phyloP scores from a whole-genome alignment of 306 rosid genomes.

The Vigna mungo region DNA sequence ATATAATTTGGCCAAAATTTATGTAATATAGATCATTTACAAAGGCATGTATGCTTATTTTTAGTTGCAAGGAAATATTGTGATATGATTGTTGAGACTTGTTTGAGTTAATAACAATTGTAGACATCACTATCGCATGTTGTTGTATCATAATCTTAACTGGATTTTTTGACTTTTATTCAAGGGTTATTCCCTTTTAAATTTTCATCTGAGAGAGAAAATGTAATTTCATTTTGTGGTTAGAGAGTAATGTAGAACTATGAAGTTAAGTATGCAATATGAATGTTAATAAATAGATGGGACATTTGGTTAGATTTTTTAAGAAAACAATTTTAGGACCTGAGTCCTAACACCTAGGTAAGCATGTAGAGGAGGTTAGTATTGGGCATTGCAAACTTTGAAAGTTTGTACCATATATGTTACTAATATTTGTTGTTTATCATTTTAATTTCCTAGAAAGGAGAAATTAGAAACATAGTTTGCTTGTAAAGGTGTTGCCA shows the following conservation, averaged over 20 bases:
- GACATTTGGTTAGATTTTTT: slow-evolving; percentile 19
- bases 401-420: slow-evolving; percentile 28
- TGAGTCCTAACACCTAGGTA: slow-evolving; percentile 8
- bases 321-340: not conserved
- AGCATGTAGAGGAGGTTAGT: slow-evolving; percentile 1
- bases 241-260: not conserved
- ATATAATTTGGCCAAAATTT: slow-evolving; percentile 49
- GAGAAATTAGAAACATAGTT: slow-evolving; percentile 41
- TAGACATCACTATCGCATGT: slow-evolving; percentile 11
- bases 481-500: slow-evolving; percentile 38
- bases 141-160: not conserved
- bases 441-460: slow-evolving; percentile 29
- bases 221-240: not conserved
- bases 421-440: slow-evolving; percentile 25
- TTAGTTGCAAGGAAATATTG: not conserved
- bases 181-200: not conserved
- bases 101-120: slow-evolving; percentile 11
- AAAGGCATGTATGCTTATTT: slow-evolving; percentile 37
- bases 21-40: slow-evolving; percentile 26
- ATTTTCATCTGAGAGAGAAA: slow-evolving; percentile 10
- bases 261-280: slow-evolving; percentile 37
- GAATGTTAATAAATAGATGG: slow-evolving; percentile 33
- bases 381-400: slow-evolving; percentile 28
- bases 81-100: not conserved
- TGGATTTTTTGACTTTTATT: slow-evolving; percentile 8